phyloP scores from a whole-genome alignment of 768 basidiomycete genomes.

The Kwoniella bestiolae region DNA sequence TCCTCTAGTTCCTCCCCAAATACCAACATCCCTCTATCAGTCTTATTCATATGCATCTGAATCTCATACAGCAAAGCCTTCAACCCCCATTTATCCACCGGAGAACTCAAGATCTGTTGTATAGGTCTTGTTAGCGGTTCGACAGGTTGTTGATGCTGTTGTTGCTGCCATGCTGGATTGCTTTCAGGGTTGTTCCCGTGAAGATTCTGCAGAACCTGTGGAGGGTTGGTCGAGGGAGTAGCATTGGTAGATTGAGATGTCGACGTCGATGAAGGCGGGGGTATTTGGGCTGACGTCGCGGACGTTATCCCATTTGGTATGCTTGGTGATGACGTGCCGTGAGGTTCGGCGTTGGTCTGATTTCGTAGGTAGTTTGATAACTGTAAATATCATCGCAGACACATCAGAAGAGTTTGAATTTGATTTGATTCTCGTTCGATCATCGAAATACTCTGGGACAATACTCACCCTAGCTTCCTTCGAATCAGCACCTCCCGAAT shows the following conservation, averaged over 20 bases:
- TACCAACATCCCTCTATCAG: constrained; percentile 79
- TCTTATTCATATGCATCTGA: constrained; percentile 68
- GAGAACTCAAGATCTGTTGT: constrained; percentile 87
- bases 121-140: constrained; percentile 64
- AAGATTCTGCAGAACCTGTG: constrained; percentile 10
- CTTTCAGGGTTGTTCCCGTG: no score
- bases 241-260: constrained; percentile 43
- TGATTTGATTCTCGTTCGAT: no score
- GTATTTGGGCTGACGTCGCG: background rate
- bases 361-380: constrained; percentile 41
- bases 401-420: no score
- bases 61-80: constrained; percentile 76
- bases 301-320: constrained; percentile 20
- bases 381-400: no score
- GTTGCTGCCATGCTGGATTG: constrained; percentile 34
- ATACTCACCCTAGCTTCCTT: constrained; percentile 44
- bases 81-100: constrained; percentile 94
- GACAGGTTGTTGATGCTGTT: constrained; percentile 27
- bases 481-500: constrained; percentile 23
- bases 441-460: background rate
- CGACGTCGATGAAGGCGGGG: constrained; percentile 9
- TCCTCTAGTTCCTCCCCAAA: constrained; percentile 90
- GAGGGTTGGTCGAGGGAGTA: constrained; percentile 40
- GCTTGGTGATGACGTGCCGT: constrained; percentile 30
- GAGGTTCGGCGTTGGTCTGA: constrained; percentile 20